Base-by-base conservation (phyloP, 176 grass and related monocot genomes). In the Rhipidocladum racemiflorum region DNA sequence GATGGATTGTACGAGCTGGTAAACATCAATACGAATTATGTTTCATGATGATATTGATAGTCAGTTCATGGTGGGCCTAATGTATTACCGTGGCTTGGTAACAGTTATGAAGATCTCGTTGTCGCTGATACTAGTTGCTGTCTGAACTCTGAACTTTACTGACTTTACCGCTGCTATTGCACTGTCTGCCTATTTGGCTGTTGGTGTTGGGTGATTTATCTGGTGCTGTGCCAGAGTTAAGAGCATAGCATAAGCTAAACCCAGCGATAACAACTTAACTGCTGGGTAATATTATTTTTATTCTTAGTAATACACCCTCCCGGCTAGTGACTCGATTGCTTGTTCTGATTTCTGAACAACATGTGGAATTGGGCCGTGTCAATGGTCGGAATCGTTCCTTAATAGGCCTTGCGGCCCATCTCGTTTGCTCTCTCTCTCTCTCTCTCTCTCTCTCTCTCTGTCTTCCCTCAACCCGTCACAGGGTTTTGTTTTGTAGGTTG, bases 401-500 rank as follows among this genome's bases (percentile, higher is more conserved):
- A 32, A 34, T 55, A 20, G 70, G 64, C 76, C 38, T 44, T 35
- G 17, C 0, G 15, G 34, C 64, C 77, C 76, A 13, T 36, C 8
- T 36, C 23, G 16, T 15, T 9, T 36, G 1, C 25, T 48, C 61
- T 61, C 28, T 38, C 13, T n/a, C n/a, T n/a, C n/a, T n/a, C n/a
- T n/a, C n/a, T n/a, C n/a, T n/a, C n/a, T n/a, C n/a, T n/a, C n/a
- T n/a, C n/a, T n/a, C 25, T 48, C 61, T 61, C 28, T 38, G 9
- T 80, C 70, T 55, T 55, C 46, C 46, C 63, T 61, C 53, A 46
- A 71, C 67, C 32, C 28, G 32, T 84, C 42, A 27, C 68, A 40
- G 23, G 34, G 65, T 74, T 51, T n/a, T n/a, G n/a, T n/a, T n/a
- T n/a, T n/a, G n/a, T n/a, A n/a, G n/a, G n/a, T 14, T 35, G n/a